Percentiles rank a stretch among this genome's conserved stretches.
phyloP scores from a whole-genome alignment of 1,139 yeast genomes.

The Arxiozyma telluris region DNA sequence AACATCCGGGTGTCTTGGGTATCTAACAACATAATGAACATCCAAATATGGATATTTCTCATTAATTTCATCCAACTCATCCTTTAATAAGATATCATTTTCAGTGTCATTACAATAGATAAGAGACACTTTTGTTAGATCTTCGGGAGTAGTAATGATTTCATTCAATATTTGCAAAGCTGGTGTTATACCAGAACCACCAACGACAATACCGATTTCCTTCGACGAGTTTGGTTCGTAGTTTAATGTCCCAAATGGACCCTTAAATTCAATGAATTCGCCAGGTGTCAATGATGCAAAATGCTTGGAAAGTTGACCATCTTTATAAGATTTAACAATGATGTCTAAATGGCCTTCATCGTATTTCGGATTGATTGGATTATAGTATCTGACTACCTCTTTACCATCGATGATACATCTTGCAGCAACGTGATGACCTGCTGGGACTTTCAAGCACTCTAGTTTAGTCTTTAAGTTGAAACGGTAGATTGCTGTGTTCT shows the following conservation, averaged over 20 bases:
- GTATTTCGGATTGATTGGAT: conserved; percentile 63
- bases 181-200: conserved; percentile 78
- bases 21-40: conserved; percentile 40
- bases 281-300: conserved; percentile 59
- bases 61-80: conserved; percentile 61
- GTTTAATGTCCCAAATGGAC: conserved; percentile 66
- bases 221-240: conserved; percentile 53
- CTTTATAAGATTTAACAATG: conserved; percentile 61
- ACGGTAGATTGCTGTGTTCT: conserved; percentile 63
- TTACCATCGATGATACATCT: conserved; percentile 47
- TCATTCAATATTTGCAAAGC: conserved; percentile 56
- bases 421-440: conserved; percentile 63
- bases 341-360: conserved; percentile 69
- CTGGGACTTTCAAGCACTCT: conserved; percentile 56
- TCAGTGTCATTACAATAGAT: conserved; percentile 65
- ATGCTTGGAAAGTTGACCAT: conserved; percentile 56
- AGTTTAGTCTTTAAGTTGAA: conserved; percentile 53
- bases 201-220: conserved; percentile 64
- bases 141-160: conserved; percentile 57
- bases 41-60: conserved; percentile 51
- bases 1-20: conserved; percentile 28
- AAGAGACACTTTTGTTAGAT: conserved; percentile 48
- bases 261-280: conserved; percentile 59
- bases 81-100: conserved; percentile 60
- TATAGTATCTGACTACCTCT: conserved; percentile 58